phyloP scores from a whole-genome alignment of 2,329 filamentous ascomycete species.

The Fusarium sp. region DNA sequence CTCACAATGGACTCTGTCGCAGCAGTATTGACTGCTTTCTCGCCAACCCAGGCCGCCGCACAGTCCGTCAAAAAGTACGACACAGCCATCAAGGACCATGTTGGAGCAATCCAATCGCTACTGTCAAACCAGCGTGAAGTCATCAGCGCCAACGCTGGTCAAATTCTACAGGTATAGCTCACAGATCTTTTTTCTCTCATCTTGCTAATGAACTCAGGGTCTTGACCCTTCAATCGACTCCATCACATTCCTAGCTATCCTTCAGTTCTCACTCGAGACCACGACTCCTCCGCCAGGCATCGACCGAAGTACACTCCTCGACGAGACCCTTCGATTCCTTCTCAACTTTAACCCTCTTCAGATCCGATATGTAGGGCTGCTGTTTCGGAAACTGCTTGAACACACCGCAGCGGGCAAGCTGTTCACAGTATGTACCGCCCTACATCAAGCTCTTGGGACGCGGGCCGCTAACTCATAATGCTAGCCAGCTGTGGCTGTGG shows the following conservation, averaged over 20 bases:
- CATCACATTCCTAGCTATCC: slow-evolving; percentile 60
- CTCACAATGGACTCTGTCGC: slow-evolving; percentile 46
- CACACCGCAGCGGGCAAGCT: slow-evolving; percentile 51
- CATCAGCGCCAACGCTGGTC: slow-evolving; percentile 47
- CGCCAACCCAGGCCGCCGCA: slow-evolving; percentile 44
- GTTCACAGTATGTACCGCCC: slow-evolving; percentile 51
- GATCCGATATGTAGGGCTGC: slow-evolving; percentile 59
- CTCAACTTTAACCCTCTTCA: slow-evolving; percentile 60
- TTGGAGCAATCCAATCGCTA: slow-evolving; percentile 50
- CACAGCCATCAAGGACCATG: slow-evolving; percentile 50
- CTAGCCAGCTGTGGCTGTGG: slow-evolving; percentile 58
- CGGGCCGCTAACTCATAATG: slow-evolving; percentile 10
- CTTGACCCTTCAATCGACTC: slow-evolving; percentile 60
- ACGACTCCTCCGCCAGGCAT: slow-evolving; percentile 43
- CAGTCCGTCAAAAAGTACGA: slow-evolving; percentile 52
- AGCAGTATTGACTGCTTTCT: slow-evolving; percentile 54
- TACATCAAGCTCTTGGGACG: slow-evolving; percentile 17
- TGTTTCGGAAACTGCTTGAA: slow-evolving; percentile 57
- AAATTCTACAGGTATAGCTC: slow-evolving; percentile 54
- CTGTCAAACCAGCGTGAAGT: slow-evolving; percentile 47
- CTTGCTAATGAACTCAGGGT: slow-evolving; percentile 47
- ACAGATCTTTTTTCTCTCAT: neutral
- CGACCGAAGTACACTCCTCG: slow-evolving; percentile 48
- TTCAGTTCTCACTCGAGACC: slow-evolving; percentile 52
- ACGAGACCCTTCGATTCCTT: slow-evolving; percentile 57